Percentiles rank a stretch among this genome's conserved stretches.
phyloP scores from a whole-genome alignment of 192 early-diverging fungal species.

The Coemansia sp. region DNA sequence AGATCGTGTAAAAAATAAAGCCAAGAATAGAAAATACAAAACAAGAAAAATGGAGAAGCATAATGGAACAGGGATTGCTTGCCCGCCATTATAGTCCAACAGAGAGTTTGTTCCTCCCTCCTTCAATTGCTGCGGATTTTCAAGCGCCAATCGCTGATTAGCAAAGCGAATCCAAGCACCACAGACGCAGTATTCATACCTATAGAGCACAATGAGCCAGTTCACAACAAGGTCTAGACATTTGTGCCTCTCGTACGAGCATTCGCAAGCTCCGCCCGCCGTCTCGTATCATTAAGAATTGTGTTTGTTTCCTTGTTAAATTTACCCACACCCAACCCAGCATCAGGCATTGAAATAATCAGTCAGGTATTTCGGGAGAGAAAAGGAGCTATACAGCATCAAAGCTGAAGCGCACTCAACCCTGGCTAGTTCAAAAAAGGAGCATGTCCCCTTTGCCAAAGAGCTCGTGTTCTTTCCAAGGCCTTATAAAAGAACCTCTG shows the following conservation, averaged over 20 bases:
- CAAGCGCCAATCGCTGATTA: neutral
- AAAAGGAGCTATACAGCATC: too few relatives aligned
- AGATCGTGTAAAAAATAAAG: neutral
- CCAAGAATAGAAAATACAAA: neutral
- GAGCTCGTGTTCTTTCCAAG: neutral
- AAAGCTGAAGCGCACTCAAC: neutral
- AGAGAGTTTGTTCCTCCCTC: too few relatives aligned
- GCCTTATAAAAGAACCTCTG: too few relatives aligned
- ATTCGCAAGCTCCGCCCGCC: neutral
- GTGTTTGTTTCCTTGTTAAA: too few relatives aligned
- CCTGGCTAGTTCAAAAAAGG: neutral
- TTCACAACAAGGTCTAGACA: too few relatives aligned
- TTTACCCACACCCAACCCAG: too few relatives aligned
- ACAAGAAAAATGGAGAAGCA: neutral
- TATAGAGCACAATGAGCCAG: too few relatives aligned
- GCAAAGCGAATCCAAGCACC: too few relatives aligned
- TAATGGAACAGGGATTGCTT: neutral
- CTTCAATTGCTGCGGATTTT: neutral
- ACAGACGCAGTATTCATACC: too few relatives aligned
- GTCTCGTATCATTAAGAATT: neutral
- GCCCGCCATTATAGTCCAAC: neutral
- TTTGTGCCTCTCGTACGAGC: neutral
- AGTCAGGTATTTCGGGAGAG: too few relatives aligned
- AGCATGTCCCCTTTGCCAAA: neutral
- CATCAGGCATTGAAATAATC: too few relatives aligned